Evolutionary conservation across 495 filamentous ascomycete species (phyloP).

Genomic region (Hypoxylon trugodes): DNA sequence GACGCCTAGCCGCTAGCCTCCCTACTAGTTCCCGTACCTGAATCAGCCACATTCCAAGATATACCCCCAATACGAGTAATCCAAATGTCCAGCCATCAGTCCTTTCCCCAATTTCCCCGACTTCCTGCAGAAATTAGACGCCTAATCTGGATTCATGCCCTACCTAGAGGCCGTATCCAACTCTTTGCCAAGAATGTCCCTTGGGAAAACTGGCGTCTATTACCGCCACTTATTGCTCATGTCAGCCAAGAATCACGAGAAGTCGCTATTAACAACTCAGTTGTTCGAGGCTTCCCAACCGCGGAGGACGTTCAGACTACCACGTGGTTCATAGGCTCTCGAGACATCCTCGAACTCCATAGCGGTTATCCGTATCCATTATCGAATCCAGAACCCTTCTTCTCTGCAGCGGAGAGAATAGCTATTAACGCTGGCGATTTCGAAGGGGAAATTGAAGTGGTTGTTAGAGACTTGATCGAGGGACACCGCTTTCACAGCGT

Average conservation of each 20-base stretch:
- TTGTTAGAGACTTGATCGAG: constrained; percentile 36
- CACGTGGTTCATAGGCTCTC: constrained; percentile 44
- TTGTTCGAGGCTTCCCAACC: constrained; percentile 44
- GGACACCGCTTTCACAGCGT: constrained; percentile 37
- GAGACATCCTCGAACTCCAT: constrained; percentile 42
- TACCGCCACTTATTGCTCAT: constrained; percentile 39
- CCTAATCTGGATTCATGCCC: constrained; percentile 39
- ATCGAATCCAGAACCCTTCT: constrained; percentile 44
- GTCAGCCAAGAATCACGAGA: constrained; percentile 41
- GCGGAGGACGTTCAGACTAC: constrained; percentile 39
- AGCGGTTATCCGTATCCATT: constrained; percentile 44
- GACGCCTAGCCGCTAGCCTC: constrained; percentile 13
- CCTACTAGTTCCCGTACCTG: constrained; percentile 13
- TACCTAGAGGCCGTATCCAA: constrained; percentile 41
- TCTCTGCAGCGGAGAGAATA: constrained; percentile 35
- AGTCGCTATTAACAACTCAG: constrained; percentile 32
- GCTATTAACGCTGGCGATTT: constrained; percentile 40
- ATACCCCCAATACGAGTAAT: too few relatives aligned
- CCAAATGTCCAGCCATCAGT: constrained; percentile 34
- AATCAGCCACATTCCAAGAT: constrained; percentile 4
- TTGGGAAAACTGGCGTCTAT: constrained; percentile 44
- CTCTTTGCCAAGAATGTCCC: constrained; percentile 44
- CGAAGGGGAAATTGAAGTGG: constrained; percentile 32
- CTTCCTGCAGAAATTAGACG: constrained; percentile 43
- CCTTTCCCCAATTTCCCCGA: constrained; percentile 39